These are phyloP conservation scores for Cladosporium sp. DNA, from an alignment of 2,329 filamentous ascomycete genomes.

Conservation along the genomic window DNA sequence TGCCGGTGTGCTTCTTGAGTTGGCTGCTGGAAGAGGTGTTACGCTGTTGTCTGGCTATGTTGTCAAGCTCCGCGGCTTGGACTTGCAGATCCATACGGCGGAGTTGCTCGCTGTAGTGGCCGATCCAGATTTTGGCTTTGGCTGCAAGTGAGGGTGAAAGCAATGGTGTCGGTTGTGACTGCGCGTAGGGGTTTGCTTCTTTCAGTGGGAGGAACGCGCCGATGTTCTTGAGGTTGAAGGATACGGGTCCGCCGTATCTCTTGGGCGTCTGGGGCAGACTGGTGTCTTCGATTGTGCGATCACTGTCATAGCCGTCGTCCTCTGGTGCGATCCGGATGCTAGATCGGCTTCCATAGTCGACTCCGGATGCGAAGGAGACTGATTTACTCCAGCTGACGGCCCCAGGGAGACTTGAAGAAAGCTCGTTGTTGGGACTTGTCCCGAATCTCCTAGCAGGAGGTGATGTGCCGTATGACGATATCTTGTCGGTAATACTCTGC, in stretches of 20 bases:
- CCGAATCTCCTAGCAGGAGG: conserved; percentile 25
- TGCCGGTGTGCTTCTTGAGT: neutral
- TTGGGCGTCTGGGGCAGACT: conserved; percentile 28
- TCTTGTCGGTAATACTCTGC: conserved; percentile 31
- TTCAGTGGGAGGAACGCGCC: conserved; percentile 48
- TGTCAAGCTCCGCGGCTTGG: conserved; percentile 55
- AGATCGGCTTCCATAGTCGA: conserved; percentile 29
- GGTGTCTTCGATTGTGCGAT: conserved; percentile 34
- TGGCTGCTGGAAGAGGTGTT: neutral
- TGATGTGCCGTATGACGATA: conserved; percentile 28
- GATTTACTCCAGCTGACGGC: conserved; percentile 44
- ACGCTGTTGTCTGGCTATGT: conserved; percentile 42
- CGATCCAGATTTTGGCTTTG: conserved; percentile 51
- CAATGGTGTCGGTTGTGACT: conserved; percentile 40
- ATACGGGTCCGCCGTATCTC: conserved; percentile 36
- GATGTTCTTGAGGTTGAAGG: conserved; percentile 53
- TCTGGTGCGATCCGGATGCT: conserved; percentile 24
- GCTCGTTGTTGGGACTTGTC: conserved; percentile 26
- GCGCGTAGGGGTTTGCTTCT: conserved; percentile 35
- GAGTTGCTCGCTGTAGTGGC: conserved; percentile 55
- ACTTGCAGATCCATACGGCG: conserved; percentile 55
- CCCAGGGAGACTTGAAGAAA: conserved; percentile 24
- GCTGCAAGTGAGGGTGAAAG: conserved; percentile 43
- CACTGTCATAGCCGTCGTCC: conserved; percentile 30
- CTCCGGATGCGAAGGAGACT: conserved; percentile 34